Conservation (phyloP, 2,329 filamentous ascomycete genomes). For the Botrytis cinerea region DNA sequence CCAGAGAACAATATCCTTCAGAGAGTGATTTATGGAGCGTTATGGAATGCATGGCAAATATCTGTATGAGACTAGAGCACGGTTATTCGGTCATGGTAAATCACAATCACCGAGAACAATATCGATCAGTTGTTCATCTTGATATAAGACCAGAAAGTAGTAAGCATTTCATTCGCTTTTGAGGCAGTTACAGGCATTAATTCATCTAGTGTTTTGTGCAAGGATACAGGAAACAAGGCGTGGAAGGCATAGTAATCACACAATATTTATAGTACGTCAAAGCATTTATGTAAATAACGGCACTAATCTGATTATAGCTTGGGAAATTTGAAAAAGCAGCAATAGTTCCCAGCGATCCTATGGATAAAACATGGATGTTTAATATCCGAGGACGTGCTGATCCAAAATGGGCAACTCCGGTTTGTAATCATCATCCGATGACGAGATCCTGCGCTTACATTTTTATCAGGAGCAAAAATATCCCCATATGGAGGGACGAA, state of each 20-base stretch:
- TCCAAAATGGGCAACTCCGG: constrained; percentile 2
- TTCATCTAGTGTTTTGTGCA: background rate
- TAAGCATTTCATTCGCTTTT: background rate
- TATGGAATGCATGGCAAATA: background rate
- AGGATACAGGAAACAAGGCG: too few species aligned
- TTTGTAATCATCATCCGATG: background rate
- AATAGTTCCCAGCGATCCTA: background rate
- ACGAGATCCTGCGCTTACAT: background rate
- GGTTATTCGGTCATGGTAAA: background rate
- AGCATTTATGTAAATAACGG: background rate
- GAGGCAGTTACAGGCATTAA: background rate
- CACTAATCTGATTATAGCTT: background rate
- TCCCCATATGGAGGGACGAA: background rate
- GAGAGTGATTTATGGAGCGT: background rate
- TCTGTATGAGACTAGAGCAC: background rate
- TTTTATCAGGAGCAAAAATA: background rate
- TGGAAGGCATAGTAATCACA: background rate
- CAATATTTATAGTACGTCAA: background rate
- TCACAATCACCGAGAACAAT: fast-evolving
- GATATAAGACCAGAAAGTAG: constrained; percentile 11
- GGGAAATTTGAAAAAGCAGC: background rate
- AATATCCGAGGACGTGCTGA: background rate
- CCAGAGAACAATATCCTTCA: background rate
- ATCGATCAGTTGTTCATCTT: background rate
- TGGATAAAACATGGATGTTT: background rate